Evolutionary conservation across 208 protist species (phyloP).

Genomic region (Strigomonas culicis): DNA sequence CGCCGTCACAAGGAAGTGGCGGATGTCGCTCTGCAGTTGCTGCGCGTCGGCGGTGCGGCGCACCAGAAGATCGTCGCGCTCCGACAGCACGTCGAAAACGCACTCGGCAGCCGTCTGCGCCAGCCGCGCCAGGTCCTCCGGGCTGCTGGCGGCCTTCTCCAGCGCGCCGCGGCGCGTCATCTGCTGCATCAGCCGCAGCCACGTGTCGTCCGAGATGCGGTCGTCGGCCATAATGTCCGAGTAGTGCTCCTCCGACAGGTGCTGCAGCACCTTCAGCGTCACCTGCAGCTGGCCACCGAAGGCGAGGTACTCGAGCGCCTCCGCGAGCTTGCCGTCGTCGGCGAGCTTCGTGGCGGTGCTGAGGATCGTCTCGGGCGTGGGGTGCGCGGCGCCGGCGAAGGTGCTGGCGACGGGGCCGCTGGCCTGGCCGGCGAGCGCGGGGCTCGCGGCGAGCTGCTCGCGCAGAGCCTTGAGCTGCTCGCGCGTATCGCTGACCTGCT

Average conservation of each 20-base stretch:
- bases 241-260: constrained; percentile 19
- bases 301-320: constrained; percentile 36
- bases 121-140: constrained; percentile 20
- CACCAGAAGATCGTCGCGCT: constrained; percentile 48
- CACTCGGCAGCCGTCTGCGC: constrained; percentile 38
- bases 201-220: constrained; percentile 15
- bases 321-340: constrained; percentile 17
- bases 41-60: constrained; percentile 32
- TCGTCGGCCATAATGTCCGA: constrained; percentile 14
- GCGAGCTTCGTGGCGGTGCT: constrained; percentile 40
- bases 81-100: constrained; percentile 68
- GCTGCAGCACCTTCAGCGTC: constrained; percentile 23
- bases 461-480: constrained; percentile 58
- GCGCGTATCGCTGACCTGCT: constrained; percentile 27
- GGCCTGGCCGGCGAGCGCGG: constrained; percentile 10
- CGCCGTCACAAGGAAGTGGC: constrained; percentile 37
- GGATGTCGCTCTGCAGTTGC: constrained; percentile 46
- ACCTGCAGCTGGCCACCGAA: constrained; percentile 25
- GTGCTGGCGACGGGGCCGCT: constrained; percentile 4
- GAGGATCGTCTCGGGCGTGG: constrained; percentile 60
- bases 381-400: constrained; percentile 12
- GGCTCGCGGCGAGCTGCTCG: constrained; percentile 23
- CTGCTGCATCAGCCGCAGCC: constrained; percentile 36
- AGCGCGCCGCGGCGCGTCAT: constrained; percentile 37
- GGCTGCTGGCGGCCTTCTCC: constrained; percentile 28